phyloP scores from a whole-genome alignment of 371 early-diverging fungal species.

The Saksenaea oblongispora region DNA sequence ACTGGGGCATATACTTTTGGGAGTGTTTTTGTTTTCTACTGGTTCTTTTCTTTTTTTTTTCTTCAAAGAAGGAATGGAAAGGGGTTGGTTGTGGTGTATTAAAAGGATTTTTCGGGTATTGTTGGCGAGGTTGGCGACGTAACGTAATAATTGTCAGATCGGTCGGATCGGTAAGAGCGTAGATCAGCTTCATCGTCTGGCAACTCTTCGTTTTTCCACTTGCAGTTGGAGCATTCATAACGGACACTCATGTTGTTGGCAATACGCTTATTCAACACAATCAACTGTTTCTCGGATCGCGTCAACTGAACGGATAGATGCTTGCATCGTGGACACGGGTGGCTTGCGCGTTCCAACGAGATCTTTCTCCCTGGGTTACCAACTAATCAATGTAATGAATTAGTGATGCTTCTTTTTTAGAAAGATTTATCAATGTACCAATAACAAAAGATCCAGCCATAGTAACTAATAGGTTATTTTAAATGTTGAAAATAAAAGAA shows the following conservation, averaged over 20 bases:
- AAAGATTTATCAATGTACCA: slow-evolving; percentile 15
- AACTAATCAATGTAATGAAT: slow-evolving; percentile 11
- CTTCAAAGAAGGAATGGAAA: not conserved
- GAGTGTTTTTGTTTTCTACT: not conserved
- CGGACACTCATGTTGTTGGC: slow-evolving; percentile 40
- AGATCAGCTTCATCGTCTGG: slow-evolving; percentile 24
- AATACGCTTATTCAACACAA: slow-evolving; percentile 39
- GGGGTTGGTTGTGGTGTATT: no score
- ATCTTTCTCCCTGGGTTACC: slow-evolving; percentile 41
- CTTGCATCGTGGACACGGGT: slow-evolving; percentile 47
- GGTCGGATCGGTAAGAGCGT: slow-evolving; percentile 13
- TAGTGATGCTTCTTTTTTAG: not conserved
- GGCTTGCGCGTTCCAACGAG: slow-evolving; percentile 34
- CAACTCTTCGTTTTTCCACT: slow-evolving; percentile 38
- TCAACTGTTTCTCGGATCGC: slow-evolving; percentile 39
- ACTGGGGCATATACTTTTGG: not conserved
- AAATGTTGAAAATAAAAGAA: not conserved
- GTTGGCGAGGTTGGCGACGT: slow-evolving; percentile 1
- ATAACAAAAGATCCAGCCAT: slow-evolving; percentile 12
- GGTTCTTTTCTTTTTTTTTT: no score
- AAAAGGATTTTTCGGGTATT: not conserved
- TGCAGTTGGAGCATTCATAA: slow-evolving; percentile 48
- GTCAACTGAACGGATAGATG: slow-evolving; percentile 40
- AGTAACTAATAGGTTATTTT: not conserved
- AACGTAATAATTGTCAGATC: slow-evolving; percentile 11